Evolutionary conservation across 2,329 filamentous ascomycete species (phyloP).

Genomic region (Gremmenia infestans): DNA sequence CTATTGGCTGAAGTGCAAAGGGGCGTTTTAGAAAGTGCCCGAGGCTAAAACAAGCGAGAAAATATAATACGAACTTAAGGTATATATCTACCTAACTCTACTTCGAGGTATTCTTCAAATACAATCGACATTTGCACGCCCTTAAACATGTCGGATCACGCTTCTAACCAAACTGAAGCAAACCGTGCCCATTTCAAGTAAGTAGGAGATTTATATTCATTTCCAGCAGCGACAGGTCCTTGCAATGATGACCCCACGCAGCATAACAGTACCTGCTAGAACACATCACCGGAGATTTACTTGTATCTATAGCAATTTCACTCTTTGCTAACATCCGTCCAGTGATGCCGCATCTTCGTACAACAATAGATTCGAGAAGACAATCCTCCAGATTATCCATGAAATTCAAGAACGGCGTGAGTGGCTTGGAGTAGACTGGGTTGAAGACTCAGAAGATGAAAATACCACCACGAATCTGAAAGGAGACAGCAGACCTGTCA

Average conservation of each 20-base stretch:
- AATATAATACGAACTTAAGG: neutral
- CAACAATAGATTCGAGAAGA: constrained; percentile 51
- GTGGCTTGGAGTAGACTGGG: constrained; percentile 59
- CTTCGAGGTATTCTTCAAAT: neutral
- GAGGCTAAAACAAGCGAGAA: neutral
- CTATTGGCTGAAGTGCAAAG: constrained; percentile 2
- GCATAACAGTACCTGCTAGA: too few relatives aligned
- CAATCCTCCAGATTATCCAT: constrained; percentile 48
- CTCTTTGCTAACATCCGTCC: neutral
- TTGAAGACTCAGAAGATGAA: constrained; percentile 32
- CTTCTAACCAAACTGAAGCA: constrained; percentile 31
- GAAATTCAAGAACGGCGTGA: constrained; percentile 48
- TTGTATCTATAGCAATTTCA: neutral
- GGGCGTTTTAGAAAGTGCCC: constrained; percentile 4
- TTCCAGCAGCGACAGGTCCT: too few relatives aligned
- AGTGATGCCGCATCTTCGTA: constrained; percentile 49
- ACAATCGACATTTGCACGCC: too few relatives aligned
- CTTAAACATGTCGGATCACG: constrained; percentile 20
- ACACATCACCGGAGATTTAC: too few relatives aligned
- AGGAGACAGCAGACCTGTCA: constrained; percentile 35
- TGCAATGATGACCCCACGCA: too few relatives aligned
- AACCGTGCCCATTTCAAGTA: constrained; percentile 39
- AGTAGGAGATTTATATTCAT: constrained; percentile 13
- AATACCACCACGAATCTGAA: constrained; percentile 4
- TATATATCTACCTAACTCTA: neutral